A percentile compares a stretch with the other conserved stretches of the same genome.
phyloP scores from a whole-genome alignment of 2,329 filamentous ascomycete species.

The Cladophialophora carrionii region DNA sequence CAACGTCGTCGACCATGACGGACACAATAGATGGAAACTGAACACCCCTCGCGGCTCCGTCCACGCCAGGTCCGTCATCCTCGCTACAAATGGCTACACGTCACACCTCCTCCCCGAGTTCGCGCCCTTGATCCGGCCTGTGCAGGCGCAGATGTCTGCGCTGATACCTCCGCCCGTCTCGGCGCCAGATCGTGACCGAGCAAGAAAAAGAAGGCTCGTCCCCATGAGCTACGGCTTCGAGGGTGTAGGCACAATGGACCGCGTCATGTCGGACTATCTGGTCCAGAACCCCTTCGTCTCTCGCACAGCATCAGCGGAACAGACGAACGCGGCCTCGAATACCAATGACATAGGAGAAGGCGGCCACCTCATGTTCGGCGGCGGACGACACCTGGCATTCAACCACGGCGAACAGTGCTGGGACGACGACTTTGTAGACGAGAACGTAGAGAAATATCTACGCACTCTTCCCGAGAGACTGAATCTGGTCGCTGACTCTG shows the following conservation, averaged over 20 bases:
- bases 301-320: neutral
- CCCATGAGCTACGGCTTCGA: constrained; percentile 41
- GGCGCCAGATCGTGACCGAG: constrained; percentile 30
- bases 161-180: constrained; percentile 49
- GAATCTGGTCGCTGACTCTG: constrained; percentile 40
- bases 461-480: constrained; percentile 45
- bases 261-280: constrained; percentile 70
- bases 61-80: constrained; percentile 64
- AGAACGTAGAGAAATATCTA: constrained; percentile 48
- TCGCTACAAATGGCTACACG: constrained; percentile 85
- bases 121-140: constrained; percentile 72
- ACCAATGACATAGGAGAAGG: constrained; percentile 40
- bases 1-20: constrained; percentile 24
- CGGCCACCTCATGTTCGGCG: constrained; percentile 63
- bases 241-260: constrained; percentile 58
- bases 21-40: constrained; percentile 61
- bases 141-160: constrained; percentile 59
- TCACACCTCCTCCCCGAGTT: constrained; percentile 72
- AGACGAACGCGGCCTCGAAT: constrained; percentile 1
- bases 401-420: constrained; percentile 53
- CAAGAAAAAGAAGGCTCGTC: constrained; percentile 36
- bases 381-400: constrained; percentile 52
- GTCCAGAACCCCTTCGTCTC: constrained; percentile 55
- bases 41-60: constrained; percentile 69
- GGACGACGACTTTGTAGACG: constrained; percentile 56